Evolutionary conservation across 129 eudicot genomes (phyloP), one percentile per base, ranked within the genome.

Genomic region (Mikania micrantha): DNA sequence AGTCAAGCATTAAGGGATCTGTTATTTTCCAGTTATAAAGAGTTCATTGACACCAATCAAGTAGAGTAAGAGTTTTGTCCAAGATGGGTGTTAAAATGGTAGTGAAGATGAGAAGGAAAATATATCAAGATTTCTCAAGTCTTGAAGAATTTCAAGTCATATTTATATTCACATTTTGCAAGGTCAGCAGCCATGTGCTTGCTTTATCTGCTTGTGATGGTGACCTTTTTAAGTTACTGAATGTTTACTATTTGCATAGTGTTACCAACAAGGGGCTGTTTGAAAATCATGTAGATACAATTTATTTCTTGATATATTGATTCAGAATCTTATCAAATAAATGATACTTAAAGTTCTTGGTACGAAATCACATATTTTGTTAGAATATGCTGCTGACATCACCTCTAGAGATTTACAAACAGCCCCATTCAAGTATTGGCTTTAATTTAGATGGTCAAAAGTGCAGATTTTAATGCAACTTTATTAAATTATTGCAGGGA

Each of bases 141-240:
- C 91, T 92, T 86, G 98, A 88, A 92, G 98, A 86, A 67, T 84
- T 82, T 86, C 95, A 92, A 88, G 96, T 82, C 87, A 82, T 81
- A 83, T 83, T 85, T 63, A 71, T 71, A 78, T 78, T 80, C 76
- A 79, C 65, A 64, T 76, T 59, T 72, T 72, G 77, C 84, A 83
- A 85, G 92, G 88, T 85, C 83, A 85, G 92, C 88, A 77, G 88
- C 85, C 79, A 54, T 67, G 88, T 73, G 92, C 86, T 86, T 82
- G 91, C 93, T 81, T 84, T 79, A 79, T 79, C 83, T 74, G 84
- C 84, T 82, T 84, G 81, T 77, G 78, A 75, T 66, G 87, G 60
- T 53, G 70, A 49, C 41, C 68, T 66, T 75, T 74, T 77, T 68
- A 39, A 73, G 25, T 60, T 78, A n/a, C 40, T 75, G 84, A 81